Percentiles rank a stretch among this genome's conserved stretches.
Evolutionary conservation across 768 basidiomycete genomes (phyloP).

Genomic region (Saitozyma sp.): DNA sequence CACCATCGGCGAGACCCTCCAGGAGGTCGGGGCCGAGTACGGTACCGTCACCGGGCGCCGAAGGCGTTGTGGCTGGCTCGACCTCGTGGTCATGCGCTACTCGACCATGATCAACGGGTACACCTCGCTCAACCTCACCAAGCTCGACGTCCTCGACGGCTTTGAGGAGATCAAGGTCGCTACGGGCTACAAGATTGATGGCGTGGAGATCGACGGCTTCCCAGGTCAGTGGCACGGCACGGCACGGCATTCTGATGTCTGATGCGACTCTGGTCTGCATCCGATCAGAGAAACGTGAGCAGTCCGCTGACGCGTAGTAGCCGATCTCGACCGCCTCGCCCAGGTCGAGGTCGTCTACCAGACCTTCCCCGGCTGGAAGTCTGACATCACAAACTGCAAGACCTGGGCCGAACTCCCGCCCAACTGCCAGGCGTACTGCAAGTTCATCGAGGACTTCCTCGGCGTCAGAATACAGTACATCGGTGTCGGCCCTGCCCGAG

Average conservation of each 20-base stretch:
- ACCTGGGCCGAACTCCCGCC: slow-evolving; percentile 75
- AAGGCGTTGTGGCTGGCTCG: slow-evolving; percentile 95
- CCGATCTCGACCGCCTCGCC: slow-evolving; percentile 78
- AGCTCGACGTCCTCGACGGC: slow-evolving; percentile 86
- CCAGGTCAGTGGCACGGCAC: slow-evolving; percentile 63
- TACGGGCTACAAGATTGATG: slow-evolving; percentile 74
- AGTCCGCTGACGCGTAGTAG: slow-evolving; percentile 53
- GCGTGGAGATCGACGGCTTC: slow-evolving; percentile 75
- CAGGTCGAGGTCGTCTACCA: slow-evolving; percentile 81
- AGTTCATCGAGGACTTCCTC: slow-evolving; percentile 76
- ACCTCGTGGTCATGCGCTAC: slow-evolving; percentile 90
- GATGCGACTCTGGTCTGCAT: not conserved
- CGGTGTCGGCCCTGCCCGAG: slow-evolving; percentile 83
- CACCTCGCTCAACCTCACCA: slow-evolving; percentile 88
- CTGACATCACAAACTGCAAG: slow-evolving; percentile 65
- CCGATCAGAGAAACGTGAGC: too few species aligned
- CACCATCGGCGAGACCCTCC: slow-evolving; percentile 78
- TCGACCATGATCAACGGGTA: slow-evolving; percentile 95
- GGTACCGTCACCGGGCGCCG: slow-evolving; percentile 90
- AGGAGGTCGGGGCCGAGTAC: slow-evolving; percentile 89
- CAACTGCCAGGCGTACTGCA: slow-evolving; percentile 80
- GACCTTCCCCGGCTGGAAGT: slow-evolving; percentile 88
- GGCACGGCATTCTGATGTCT: not conserved
- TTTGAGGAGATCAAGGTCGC: slow-evolving; percentile 85
- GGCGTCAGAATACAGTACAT: slow-evolving; percentile 83